Base-by-base conservation (phyloP, 116 monocot species). In the Dioscorea cayenensis region DNA sequence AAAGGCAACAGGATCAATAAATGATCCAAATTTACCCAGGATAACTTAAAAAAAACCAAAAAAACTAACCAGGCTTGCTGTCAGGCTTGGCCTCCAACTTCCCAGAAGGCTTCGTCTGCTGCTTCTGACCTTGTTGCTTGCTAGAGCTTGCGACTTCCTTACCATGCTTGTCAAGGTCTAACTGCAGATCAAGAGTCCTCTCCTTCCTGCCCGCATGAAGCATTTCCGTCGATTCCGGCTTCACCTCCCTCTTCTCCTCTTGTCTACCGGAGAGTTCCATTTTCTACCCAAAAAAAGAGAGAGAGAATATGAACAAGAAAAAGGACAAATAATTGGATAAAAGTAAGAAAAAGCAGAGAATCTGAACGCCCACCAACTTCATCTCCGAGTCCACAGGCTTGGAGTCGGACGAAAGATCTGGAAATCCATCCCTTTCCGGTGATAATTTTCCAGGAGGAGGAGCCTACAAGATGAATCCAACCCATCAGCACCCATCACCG, bases 371-470 rank as follows among this genome's bases (percentile, higher is more conserved):
- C 27, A 95, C 89, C 81, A 72, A 76, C 21, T 87, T 83, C 55
- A 67, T 83, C 43, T 84, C 84, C 59, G 80, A 35, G 4, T 25
- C 66, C 60, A 14, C 5, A 23, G 76, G 22, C 55, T 85, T 81
- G 21, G 69, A 68, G 66, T 82, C 82, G 21, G 64, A 16, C 48
- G 65, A 75, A 71, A 35, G 73, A 27, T 84, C 81, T 22, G 74
- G 68, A 2, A 38, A 23, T 62, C 68, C 78, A 58, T 94, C 94
- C 64, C 70, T 80, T 59, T 94, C 91, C 20, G 82, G 80, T 50
- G 93, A 86, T 51, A 76, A 76, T 70, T 87, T 90, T 71, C 82
- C 86, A 22, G 80, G 77, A 52, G 93, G 93, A 77, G 90, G 93
- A 70, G 82, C 92, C 95, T 89, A 72, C 62, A 80, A 59, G 66